Conservation (phyloP, 352 stramenopile species). For the Sclerospora graminicola region DNA sequence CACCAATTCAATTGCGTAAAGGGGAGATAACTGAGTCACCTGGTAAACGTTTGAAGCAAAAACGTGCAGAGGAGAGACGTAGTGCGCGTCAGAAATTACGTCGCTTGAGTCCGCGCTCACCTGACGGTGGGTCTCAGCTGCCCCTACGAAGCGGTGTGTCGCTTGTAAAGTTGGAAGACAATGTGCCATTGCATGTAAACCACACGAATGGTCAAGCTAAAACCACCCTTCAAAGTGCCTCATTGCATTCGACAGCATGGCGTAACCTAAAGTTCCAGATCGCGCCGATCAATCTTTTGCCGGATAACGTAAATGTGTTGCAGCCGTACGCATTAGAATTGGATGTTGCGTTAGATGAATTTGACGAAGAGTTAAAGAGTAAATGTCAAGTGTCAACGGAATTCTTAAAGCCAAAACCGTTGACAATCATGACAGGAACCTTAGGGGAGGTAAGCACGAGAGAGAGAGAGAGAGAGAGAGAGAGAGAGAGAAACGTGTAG, state of each 20-base stretch:
- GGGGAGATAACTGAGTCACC: constrained; percentile 21
- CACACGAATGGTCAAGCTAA: constrained; percentile 4
- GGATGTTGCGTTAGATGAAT: constrained; percentile 32
- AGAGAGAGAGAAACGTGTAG: neutral
- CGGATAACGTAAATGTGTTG: constrained; percentile 9
- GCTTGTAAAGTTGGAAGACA: constrained; percentile 17
- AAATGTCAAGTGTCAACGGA: constrained; percentile 21
- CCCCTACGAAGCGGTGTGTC: constrained; percentile 12
- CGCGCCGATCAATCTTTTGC: constrained; percentile 35
- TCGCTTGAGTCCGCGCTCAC: constrained; percentile 37
- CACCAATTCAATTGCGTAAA: constrained; percentile 25
- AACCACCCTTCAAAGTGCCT: constrained; percentile 31
- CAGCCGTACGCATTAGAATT: constrained; percentile 26
- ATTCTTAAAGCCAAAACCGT: constrained; percentile 9
- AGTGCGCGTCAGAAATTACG: constrained; percentile 34
- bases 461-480: constrained; percentile 4
- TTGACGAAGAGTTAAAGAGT: constrained; percentile 19
- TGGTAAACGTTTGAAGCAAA: constrained; percentile 24
- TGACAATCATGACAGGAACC: constrained; percentile 19
- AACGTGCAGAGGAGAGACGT: constrained; percentile 41
- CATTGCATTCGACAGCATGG: constrained; percentile 59
- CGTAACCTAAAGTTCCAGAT: constrained; percentile 27
- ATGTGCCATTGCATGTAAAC: neutral
- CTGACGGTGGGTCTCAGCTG: constrained; percentile 20
- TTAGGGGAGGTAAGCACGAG: constrained; percentile 12